Conservation (phyloP, 2,329 filamentous ascomycete species). For the Paecilomyces dactylethromorphus region DNA sequence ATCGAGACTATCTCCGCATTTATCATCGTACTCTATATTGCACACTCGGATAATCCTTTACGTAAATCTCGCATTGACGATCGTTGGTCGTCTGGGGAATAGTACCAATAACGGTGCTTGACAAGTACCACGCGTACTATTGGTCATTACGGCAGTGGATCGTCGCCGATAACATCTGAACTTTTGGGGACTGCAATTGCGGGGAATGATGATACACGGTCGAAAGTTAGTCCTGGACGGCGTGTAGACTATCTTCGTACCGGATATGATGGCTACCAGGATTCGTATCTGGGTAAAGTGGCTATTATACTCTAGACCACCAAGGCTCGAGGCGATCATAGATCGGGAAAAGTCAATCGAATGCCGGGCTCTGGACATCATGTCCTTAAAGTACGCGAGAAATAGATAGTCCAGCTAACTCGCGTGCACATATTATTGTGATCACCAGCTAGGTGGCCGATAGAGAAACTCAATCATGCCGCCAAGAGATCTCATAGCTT, state of each 20-base stretch:
- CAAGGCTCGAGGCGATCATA: neutral
- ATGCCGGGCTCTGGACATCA: neutral
- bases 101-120: neutral
- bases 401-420: neutral
- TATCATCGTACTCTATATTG: conserved; percentile 3
- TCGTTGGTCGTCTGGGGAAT: neutral
- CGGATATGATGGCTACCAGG: neutral
- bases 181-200: neutral
- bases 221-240: neutral
- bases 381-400: neutral
- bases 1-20: neutral
- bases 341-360: neutral
- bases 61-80: neutral
- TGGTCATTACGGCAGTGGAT: neutral
- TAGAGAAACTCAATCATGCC: neutral
- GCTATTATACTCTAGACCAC: neutral
- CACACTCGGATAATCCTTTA: neutral
- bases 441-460: neutral
- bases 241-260: neutral
- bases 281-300: neutral
- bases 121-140: neutral
- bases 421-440: neutral
- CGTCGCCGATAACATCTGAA: neutral
- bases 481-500: neutral
- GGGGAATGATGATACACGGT: neutral